Evolutionary conservation across 2,329 filamentous ascomycete species (phyloP).

Genomic region (Pseudodiploospora longispora): DNA sequence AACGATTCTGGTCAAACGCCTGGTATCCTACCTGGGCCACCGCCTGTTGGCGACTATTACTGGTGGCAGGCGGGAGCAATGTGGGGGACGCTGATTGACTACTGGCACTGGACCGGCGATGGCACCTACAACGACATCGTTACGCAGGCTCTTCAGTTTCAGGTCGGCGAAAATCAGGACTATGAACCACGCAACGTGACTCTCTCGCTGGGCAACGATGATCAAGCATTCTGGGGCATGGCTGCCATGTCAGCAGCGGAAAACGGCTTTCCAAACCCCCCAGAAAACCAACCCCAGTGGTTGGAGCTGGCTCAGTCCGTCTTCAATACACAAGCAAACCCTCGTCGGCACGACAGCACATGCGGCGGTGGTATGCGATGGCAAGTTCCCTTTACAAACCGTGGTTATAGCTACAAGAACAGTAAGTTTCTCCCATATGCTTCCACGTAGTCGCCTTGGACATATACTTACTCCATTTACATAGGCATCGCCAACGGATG

Average conservation of each 20-base stretch:
- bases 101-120: slow-evolving; percentile 56
- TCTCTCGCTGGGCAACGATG: slow-evolving; percentile 51
- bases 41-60: slow-evolving; percentile 43
- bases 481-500: slow-evolving; percentile 47
- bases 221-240: slow-evolving; percentile 61
- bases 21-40: slow-evolving; percentile 41
- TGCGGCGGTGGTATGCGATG: slow-evolving; percentile 60
- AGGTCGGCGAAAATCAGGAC: slow-evolving; percentile 43
- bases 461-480: neutral
- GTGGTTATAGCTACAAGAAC: slow-evolving; percentile 70
- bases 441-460: neutral
- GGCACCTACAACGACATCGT: slow-evolving; percentile 46
- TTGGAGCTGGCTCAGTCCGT: slow-evolving; percentile 54
- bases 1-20: slow-evolving; percentile 36
- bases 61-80: slow-evolving; percentile 60
- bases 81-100: slow-evolving; percentile 56
- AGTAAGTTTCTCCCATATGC: slow-evolving; percentile 20
- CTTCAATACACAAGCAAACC: slow-evolving; percentile 48
- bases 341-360: slow-evolving; percentile 49
- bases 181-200: slow-evolving; percentile 50
- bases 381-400: slow-evolving; percentile 70
- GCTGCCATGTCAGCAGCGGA: slow-evolving; percentile 54
- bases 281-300: slow-evolving; percentile 41
- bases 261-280: slow-evolving; percentile 47
- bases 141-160: slow-evolving; percentile 43